Conservation (phyloP, 179 eudicot species). For the Dionaea muscipula region DNA sequence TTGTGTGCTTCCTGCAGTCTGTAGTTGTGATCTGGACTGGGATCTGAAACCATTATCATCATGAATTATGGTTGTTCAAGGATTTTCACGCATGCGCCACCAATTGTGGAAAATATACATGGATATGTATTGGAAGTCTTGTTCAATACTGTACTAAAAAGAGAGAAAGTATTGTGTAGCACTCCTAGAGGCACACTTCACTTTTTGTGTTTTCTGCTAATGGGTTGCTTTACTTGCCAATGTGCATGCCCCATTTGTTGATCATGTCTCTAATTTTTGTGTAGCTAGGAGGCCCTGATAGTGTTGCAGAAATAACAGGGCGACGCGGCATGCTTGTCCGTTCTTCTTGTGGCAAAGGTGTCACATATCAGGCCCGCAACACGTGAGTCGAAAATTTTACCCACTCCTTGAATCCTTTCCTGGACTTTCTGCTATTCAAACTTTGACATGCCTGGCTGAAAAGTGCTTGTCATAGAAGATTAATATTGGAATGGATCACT, state of each 20-base stretch:
- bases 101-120: no score
- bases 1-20: no score
- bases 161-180: no score
- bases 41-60: no score
- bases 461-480: no score
- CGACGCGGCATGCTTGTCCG: slow-evolving; percentile 96
- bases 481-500: no score
- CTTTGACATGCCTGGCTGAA: no score
- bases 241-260: neutral
- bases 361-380: slow-evolving; percentile 89
- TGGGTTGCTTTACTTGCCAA: neutral
- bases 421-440: neutral
- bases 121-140: no score
- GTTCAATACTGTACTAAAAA: no score
- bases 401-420: neutral
- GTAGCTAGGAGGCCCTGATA: slow-evolving; percentile 98
- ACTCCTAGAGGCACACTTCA: neutral
- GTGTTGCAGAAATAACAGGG: slow-evolving; percentile 97
- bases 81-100: no score
- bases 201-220: neutral
- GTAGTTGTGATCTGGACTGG: no score
- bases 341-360: slow-evolving; percentile 90
- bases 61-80: no score
- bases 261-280: neutral
- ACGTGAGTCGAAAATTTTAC: slow-evolving; percentile 54